These are phyloP conservation scores for Boletus pseudopeckii DNA, from an alignment of 768 basidiomycete species.

Conservation along the genomic window DNA sequence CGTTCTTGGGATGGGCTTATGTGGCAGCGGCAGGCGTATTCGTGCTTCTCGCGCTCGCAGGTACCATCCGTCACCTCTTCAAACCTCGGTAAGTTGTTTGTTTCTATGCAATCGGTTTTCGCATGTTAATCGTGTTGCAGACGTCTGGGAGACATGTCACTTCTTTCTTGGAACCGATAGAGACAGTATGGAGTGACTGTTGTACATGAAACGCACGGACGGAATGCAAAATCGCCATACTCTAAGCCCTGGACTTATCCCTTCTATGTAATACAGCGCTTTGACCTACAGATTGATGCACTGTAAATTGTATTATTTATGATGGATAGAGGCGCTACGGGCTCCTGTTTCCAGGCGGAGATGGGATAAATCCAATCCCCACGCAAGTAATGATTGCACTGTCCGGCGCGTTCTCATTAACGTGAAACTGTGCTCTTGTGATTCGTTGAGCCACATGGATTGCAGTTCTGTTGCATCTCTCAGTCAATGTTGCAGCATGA, in stretches of 20 bases:
- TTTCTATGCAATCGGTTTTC: background rate
- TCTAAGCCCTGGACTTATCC: conserved; percentile 17
- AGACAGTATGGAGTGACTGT: background rate
- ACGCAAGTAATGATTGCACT: conserved; percentile 52
- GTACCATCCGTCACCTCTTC: conserved; percentile 89
- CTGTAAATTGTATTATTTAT: conserved; percentile 25
- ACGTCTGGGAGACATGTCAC: conserved; percentile 82
- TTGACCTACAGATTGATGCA: conserved; percentile 10
- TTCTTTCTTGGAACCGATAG: conserved; percentile 79
- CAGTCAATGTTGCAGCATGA: background rate
- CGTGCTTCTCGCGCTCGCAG: conserved; percentile 79
- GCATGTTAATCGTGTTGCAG: conserved; percentile 37
- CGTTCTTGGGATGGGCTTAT: conserved; percentile 98
- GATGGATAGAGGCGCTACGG: background rate
- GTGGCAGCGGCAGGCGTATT: conserved; percentile 86
- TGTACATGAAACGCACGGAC: conserved; percentile 1
- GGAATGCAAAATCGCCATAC: conserved; percentile 9
- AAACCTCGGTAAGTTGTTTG: conserved; percentile 72
- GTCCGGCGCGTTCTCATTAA: conserved; percentile 43
- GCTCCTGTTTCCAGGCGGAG: background rate
- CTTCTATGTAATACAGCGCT: conserved; percentile 23
- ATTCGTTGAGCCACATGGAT: conserved; percentile 72
- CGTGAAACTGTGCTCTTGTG: conserved; percentile 60
- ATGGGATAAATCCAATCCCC: conserved; percentile 56
- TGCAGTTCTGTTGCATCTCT: conserved; percentile 45